Evolutionary conservation across 1,139 yeast species (phyloP), one percentile per base, ranked within the genome.

Genomic region (Scheffersomyces cryptocercus): DNA sequence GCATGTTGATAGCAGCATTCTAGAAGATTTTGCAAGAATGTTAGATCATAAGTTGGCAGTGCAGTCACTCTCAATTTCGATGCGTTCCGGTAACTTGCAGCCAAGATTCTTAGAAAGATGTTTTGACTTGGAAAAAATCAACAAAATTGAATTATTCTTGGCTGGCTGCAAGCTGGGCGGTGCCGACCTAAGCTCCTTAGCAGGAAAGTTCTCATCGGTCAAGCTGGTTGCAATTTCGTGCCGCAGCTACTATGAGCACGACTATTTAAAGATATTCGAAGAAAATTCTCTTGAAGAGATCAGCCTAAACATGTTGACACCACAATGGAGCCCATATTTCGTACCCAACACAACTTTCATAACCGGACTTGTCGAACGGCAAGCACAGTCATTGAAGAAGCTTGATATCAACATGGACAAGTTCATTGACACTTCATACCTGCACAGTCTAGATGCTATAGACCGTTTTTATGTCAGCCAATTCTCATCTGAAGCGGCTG

Each of bases 141-240:
- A 15, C 5, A 15, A 7, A 5, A 14, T 31, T 6, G 35, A 31
- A n/a, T 31, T 31, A 14, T 15, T 31, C 26, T 20, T 20, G 8
- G 7, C 26, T 20, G 26, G 26, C 7, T 20, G 26, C 26, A 20
- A 20, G 26, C 26, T 20, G 26, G 26, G 26, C 7, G 26, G 26
- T 20, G 26, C 26, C 8, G 26, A 20, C 26, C 9, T 20, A 20
- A 6, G 26, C 2, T 20, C 26, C 26, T 20, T 20, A 6, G 26
- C 26, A 20, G n/a, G 12, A n/a, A 35, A 35, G 24, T 26, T 35
- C 20, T 13, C n/a, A 15, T 35, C 37, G 29, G 54, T 31, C 20
- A 15, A 20, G 24, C 35, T 31, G 35, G 15, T 31, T 8, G 20
- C 35, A 31, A 15, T 31, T 14, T 14, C 35, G 24, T 31, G 35